Percentiles rank a stretch among this genome's conserved stretches.
Conservation (phyloP, 345 rosid genomes). For the Rhodomyrtus tomentosa region DNA sequence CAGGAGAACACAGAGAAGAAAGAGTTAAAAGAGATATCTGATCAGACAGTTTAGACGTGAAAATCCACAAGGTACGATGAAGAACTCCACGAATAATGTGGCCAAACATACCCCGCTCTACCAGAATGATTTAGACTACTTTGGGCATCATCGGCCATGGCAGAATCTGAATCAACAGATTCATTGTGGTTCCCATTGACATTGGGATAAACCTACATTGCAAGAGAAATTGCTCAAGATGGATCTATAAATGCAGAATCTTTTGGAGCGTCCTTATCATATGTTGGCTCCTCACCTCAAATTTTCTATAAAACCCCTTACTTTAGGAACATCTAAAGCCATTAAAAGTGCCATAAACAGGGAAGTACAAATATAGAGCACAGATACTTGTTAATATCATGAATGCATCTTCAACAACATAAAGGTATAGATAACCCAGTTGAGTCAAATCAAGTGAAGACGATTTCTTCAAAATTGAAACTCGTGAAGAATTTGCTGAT, state of each 20-base stretch:
- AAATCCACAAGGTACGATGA: background rate
- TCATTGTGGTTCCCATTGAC: conserved; percentile 31
- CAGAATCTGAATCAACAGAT: conserved; percentile 32
- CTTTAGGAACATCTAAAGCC: background rate
- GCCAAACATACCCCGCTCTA: conserved; percentile 38
- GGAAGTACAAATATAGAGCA: background rate
- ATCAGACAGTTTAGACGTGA: background rate
- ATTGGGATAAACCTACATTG: conserved; percentile 51
- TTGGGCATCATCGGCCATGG: conserved; percentile 69
- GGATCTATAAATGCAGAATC: background rate
- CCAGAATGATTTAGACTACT: conserved; percentile 34
- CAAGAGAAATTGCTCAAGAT: background rate
- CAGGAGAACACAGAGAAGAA: conserved; percentile 6
- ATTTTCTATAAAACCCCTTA: background rate
- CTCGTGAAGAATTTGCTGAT: background rate
- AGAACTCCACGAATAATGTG: background rate
- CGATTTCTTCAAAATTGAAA: background rate
- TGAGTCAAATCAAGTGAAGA: background rate
- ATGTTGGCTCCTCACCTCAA: background rate
- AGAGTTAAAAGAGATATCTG: background rate
- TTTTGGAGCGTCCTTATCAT: background rate
- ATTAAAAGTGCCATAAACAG: background rate
- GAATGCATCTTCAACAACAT: background rate
- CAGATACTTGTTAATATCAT: background rate
- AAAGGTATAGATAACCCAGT: background rate